A percentile compares a stretch with the other conserved stretches of the same genome.
Evolutionary conservation across 116 monocot genomes (phyloP).

Genomic region (Zostera marina): DNA sequence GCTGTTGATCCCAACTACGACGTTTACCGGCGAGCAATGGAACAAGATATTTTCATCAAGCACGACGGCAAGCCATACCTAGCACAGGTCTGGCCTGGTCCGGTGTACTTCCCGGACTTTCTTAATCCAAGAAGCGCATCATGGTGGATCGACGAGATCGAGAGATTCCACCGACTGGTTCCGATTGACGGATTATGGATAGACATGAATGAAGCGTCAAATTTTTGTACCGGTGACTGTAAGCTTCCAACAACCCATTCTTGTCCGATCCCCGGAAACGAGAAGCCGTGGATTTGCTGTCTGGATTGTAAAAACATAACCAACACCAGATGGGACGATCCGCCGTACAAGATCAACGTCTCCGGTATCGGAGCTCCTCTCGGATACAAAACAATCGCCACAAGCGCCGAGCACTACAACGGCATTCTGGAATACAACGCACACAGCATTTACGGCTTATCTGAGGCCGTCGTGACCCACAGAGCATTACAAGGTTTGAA

Average conservation of each 20-base stretch:
- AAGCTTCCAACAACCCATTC: conserved; percentile 39
- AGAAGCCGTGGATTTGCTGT: conserved; percentile 69
- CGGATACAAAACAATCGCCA: conserved; percentile 82
- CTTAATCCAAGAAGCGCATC: conserved; percentile 53
- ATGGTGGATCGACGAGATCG: conserved; percentile 89
- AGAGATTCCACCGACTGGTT: conserved; percentile 61
- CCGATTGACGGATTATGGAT: conserved; percentile 97
- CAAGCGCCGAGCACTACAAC: conserved; percentile 60
- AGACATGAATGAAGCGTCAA: conserved; percentile 94
- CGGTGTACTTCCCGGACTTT: conserved; percentile 91
- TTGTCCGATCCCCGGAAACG: conserved; percentile 38
- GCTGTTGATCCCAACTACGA: conserved; percentile 66
- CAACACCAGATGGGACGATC: conserved; percentile 71
- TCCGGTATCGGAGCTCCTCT: conserved; percentile 45
- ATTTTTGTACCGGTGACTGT: conserved; percentile 89
- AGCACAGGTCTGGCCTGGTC: conserved; percentile 95
- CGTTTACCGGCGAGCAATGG: conserved; percentile 58
- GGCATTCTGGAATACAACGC: conserved; percentile 90
- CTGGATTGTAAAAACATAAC: conserved; percentile 89
- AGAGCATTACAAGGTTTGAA: conserved; percentile 41
- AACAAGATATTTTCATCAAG: conserved; percentile 77
- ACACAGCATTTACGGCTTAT: conserved; percentile 87
- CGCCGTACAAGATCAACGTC: conserved; percentile 91
- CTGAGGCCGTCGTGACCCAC: conserved; percentile 70
- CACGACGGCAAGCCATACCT: conserved; percentile 73